Percentiles rank a stretch among this genome's conserved stretches.
Evolutionary conservation across 2,329 filamentous ascomycete species (phyloP).

Genomic region (Chaetoscypha palmicola): DNA sequence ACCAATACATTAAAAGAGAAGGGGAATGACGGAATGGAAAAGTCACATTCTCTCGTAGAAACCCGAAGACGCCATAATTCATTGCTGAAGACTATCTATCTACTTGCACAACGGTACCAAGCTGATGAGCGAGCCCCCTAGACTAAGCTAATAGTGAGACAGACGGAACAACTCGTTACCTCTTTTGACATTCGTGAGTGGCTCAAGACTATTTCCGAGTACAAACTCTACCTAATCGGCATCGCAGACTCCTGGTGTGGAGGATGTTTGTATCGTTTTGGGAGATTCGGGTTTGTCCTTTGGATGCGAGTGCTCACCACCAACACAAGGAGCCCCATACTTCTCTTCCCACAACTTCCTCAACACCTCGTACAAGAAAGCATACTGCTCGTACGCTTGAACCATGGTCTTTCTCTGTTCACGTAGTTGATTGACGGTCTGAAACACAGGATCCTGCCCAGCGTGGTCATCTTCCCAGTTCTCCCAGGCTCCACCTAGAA

Average conservation of each 20-base stretch:
- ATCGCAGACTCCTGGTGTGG: conserved; percentile 4
- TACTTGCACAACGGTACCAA: background rate
- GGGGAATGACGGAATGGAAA: too few species aligned
- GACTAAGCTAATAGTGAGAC: background rate
- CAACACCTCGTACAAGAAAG: conserved; percentile 84
- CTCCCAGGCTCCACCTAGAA: conserved; percentile 58
- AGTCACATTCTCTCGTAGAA: too few species aligned
- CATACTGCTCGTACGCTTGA: conserved; percentile 75
- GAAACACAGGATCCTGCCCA: conserved; percentile 62
- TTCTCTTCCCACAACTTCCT: conserved; percentile 66
- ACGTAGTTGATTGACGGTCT: conserved; percentile 72
- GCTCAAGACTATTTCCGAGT: too few species aligned
- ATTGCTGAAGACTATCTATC: background rate
- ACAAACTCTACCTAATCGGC: too few species aligned
- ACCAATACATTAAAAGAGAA: too few species aligned
- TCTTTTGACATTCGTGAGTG: background rate
- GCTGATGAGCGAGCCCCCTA: background rate
- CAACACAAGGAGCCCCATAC: conserved; percentile 34
- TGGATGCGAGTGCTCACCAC: conserved; percentile 22
- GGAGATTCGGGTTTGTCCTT: background rate
- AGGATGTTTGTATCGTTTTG: background rate
- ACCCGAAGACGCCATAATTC: background rate
- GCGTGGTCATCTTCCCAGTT: conserved; percentile 29
- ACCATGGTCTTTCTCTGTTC: conserved; percentile 95
- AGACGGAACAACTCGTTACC: background rate